Evolutionary conservation across 495 filamentous ascomycete species (phyloP).

Genomic region (Umbilicaria muhlenbergii): DNA sequence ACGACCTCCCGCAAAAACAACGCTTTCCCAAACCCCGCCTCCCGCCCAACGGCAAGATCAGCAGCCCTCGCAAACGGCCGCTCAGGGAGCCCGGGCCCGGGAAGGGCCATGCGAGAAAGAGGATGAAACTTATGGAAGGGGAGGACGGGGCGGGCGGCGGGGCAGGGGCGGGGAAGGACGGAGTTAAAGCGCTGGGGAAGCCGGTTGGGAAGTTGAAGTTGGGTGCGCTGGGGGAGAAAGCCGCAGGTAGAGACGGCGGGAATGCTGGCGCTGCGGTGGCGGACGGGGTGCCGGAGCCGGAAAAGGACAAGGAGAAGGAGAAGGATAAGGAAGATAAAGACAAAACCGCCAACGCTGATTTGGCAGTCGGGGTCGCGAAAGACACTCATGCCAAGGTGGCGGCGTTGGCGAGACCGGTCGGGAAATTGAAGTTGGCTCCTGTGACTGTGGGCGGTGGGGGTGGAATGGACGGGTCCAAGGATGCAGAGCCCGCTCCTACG

Average conservation of each 20-base stretch:
- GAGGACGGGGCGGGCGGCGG: slow-evolving; percentile 14
- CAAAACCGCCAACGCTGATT: slow-evolving; percentile 21
- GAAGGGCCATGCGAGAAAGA: slow-evolving; percentile 58
- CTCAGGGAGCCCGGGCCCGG: slow-evolving; percentile 51
- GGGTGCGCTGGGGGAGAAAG: background rate
- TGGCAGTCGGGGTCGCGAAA: slow-evolving; percentile 20
- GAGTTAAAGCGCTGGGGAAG: slow-evolving; percentile 2
- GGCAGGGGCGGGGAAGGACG: slow-evolving; percentile 6
- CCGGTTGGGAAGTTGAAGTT: slow-evolving; percentile 1
- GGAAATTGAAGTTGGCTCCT: background rate
- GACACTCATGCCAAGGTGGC: slow-evolving; percentile 10
- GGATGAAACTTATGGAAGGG: slow-evolving; percentile 25
- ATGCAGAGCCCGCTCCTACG: too few relatives aligned
- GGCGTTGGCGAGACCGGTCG: background rate
- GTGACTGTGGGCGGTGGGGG: slow-evolving; percentile 22
- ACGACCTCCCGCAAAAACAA: slow-evolving; percentile 85
- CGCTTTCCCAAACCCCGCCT: slow-evolving; percentile 82
- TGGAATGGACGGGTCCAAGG: slow-evolving; percentile 39
- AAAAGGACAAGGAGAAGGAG: slow-evolving; percentile 7
- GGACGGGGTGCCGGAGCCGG: background rate
- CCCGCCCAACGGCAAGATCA: slow-evolving; percentile 89
- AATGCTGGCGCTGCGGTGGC: background rate
- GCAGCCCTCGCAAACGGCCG: slow-evolving; percentile 75
- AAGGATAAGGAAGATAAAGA: slow-evolving; percentile 31
- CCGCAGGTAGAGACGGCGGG: background rate